Evolutionary conservation across 2,329 filamentous ascomycete genomes (phyloP).

Genomic region (Pseudogymnoascus sp.): DNA sequence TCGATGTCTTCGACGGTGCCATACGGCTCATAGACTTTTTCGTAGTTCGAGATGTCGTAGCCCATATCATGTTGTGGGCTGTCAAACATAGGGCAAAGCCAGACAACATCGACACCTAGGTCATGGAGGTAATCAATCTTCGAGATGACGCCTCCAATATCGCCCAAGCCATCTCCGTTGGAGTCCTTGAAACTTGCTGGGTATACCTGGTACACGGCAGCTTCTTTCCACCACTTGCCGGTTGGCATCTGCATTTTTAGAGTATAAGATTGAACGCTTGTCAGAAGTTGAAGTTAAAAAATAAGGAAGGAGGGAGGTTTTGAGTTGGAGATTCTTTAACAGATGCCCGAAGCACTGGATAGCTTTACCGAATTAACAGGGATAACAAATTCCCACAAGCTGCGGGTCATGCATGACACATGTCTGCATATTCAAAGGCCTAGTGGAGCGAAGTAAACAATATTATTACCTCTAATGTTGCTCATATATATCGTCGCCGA

Average conservation of each 20-base stretch:
- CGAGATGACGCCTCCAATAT: conserved; percentile 53
- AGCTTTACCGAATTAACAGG: neutral
- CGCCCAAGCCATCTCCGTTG: conserved; percentile 52
- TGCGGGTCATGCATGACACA: neutral
- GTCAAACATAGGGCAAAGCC: conserved; percentile 59
- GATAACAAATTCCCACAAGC: neutral
- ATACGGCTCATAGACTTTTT: conserved; percentile 56
- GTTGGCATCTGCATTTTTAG: neutral
- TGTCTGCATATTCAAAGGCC: neutral
- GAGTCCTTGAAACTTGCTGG: conserved; percentile 50
- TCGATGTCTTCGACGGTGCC: conserved; percentile 61
- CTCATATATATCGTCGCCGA: neutral
- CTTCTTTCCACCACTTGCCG: conserved; percentile 48
- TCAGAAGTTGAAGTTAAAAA: neutral
- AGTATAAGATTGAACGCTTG: neutral
- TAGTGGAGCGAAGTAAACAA: neutral
- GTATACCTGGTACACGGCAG: conserved; percentile 51
- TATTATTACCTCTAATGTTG: neutral
- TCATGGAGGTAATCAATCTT: conserved; percentile 54
- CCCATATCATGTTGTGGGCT: conserved; percentile 62
- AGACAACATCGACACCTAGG: conserved; percentile 56
- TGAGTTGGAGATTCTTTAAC: neutral
- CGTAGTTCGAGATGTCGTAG: conserved; percentile 63
- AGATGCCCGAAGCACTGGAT: neutral
- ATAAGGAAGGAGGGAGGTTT: neutral